These are phyloP conservation scores for Metschnikowia anglica DNA, from an alignment of 805 yeast species.

Conservation along the genomic window DNA sequence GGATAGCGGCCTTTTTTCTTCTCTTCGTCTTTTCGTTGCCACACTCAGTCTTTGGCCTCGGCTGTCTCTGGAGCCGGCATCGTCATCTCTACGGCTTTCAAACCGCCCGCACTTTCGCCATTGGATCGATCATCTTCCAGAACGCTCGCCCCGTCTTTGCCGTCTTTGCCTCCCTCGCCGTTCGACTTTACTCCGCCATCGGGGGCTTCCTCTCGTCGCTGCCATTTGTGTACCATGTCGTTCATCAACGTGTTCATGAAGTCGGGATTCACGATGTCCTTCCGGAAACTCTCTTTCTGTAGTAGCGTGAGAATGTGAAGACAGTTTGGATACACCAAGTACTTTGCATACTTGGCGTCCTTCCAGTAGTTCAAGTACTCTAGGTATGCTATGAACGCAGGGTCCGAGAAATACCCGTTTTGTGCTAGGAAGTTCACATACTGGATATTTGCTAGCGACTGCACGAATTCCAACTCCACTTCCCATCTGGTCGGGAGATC, in stretches of 20 bases:
- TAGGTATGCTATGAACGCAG: conserved; percentile 69
- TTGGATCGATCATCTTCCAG: no score
- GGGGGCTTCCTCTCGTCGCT: conserved; percentile 31
- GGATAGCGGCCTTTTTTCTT: no score
- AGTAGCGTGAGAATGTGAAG: conserved; percentile 72
- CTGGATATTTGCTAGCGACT: conserved; percentile 85
- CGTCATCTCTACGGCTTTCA: no score
- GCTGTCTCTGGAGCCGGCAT: no score
- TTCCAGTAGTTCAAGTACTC: conserved; percentile 87
- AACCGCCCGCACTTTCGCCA: no score
- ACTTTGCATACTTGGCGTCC: conserved; percentile 64
- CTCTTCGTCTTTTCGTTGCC: no score
- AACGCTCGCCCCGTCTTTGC: no score
- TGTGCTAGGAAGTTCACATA: conserved; percentile 86
- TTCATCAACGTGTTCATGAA: conserved; percentile 60
- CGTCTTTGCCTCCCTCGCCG: no score
- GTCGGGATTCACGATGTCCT: conserved; percentile 55
- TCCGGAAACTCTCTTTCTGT: conserved; percentile 52
- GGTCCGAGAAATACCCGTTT: conserved; percentile 69
- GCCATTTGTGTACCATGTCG: conserved; percentile 78
- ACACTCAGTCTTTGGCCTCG: no score
- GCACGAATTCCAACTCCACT: conserved; percentile 90
- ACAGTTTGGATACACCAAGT: conserved; percentile 83
- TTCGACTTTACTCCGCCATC: conserved; percentile 1
- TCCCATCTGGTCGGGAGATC: conserved; percentile 80